phyloP scores from a whole-genome alignment of 2,329 filamentous ascomycete genomes.

The Talaromyces sp. region DNA sequence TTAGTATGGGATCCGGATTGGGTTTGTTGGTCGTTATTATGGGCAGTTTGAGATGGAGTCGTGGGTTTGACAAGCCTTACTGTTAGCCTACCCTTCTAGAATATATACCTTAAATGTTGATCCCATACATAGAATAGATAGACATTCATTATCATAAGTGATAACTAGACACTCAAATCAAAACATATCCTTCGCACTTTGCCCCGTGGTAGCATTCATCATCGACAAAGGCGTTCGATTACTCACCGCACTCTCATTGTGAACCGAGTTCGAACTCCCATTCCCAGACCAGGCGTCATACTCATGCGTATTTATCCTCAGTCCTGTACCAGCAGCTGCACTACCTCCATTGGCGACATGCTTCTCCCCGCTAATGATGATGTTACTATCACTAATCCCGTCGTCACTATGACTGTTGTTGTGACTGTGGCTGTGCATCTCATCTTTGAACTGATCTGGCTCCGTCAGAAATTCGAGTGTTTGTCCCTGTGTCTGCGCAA shows the following conservation, averaged over 20 bases:
- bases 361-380: neutral
- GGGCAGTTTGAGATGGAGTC: conserved; percentile 56
- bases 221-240: conserved; percentile 14
- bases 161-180: neutral
- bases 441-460: conserved; percentile 6
- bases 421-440: neutral
- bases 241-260: conserved; percentile 10
- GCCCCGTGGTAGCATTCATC: conserved; percentile 1
- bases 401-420: neutral
- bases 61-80: conserved; percentile 30
- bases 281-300: neutral
- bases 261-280: neutral
- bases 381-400: neutral
- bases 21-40: conserved; percentile 52
- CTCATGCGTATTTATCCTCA: conserved; percentile 9
- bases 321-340: neutral
- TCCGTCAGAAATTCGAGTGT: conserved; percentile 16
- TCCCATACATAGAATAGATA: neutral
- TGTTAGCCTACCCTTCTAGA: neutral
- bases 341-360: neutral
- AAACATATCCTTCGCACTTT: conserved; percentile 12
- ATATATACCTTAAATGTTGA: neutral
- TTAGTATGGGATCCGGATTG: conserved; percentile 49
- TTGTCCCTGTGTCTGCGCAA: conserved; percentile 17
- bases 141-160: neutral